Evolutionary conservation across 306 rosid species (phyloP).

Genomic region (Pachyrhizus erosus): DNA sequence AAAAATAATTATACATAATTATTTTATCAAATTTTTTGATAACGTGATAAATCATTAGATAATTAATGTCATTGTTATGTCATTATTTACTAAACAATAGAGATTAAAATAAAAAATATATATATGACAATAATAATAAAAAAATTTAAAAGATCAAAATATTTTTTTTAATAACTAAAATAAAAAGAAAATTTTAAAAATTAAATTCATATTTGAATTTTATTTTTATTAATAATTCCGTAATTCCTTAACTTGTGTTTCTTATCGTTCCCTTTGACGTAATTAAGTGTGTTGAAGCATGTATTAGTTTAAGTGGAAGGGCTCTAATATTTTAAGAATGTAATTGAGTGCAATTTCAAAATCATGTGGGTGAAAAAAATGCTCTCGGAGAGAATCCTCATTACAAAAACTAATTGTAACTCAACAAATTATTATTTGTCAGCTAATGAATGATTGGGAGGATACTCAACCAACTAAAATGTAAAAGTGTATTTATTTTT

Average conservation of each 20-base stretch:
- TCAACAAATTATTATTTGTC: not conserved
- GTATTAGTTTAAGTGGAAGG: not conserved
- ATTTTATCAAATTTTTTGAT: too few relatives aligned
- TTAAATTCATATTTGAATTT: too few relatives aligned
- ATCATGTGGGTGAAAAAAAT: not conserved
- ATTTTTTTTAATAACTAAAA: too few relatives aligned
- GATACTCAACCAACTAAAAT: not conserved
- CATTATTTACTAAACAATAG: too few relatives aligned
- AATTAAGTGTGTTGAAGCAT: not conserved
- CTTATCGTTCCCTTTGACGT: not conserved
- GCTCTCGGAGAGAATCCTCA: not conserved
- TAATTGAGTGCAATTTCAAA: not conserved
- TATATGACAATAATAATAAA: too few relatives aligned
- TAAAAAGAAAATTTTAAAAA: too few relatives aligned
- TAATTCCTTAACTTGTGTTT: not conserved
- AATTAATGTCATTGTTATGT: too few relatives aligned
- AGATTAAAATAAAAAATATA: too few relatives aligned
- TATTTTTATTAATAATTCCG: too few relatives aligned
- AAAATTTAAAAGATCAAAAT: too few relatives aligned
- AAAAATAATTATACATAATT: too few relatives aligned
- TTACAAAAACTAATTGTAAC: not conserved
- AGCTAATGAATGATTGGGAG: not conserved
- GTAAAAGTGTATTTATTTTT: not conserved
- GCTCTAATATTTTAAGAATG: not conserved
- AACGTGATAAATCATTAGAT: too few relatives aligned